Base-by-base conservation (phyloP, 1,139 yeast species). In the Meyerozyma athensensis region DNA sequence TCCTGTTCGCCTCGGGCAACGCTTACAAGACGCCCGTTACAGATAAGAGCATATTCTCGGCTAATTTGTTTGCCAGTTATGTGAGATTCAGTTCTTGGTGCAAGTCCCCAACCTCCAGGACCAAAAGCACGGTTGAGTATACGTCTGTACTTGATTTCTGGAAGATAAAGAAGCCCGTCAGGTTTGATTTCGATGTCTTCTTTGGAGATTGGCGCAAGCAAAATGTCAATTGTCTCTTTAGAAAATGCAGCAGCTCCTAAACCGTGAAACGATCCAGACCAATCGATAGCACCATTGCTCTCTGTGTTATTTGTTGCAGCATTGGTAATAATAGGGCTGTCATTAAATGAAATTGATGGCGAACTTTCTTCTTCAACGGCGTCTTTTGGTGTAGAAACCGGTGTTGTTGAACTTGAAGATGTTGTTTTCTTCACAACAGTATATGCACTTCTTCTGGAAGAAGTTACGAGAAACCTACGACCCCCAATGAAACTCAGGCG, bases 71-170 rank as follows among this genome's bases (percentile, higher is more conserved):
- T 68, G 12, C 70, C 68, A 1, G 95, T 82, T 20, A 92, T 79
- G 38, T 77, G 65, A 0, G 96, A 83, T 47, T 85, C 94, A 0
- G 96, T 83, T 40, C 98, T 68, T 7, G 98, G 97, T 0, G 95
- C 96, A 41, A 92, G 68, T 0, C 98, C 98, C 98, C 98, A 92
- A 1, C 96, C 97, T 18, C 98, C 98, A 2, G 98, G 97, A 2
- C 98, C 98, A 67, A 92, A 90, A 0, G 97, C 95, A 28, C 73
- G 72, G 61, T 90, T 90, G 49, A 92, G 63, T 23, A 89, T 83
- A 35, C 98, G 74, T 45, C 98, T 77, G 57, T 92, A 92, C 56
- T 90, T 89, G 60, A 92, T 92, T 59, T 92, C 98, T 0, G 98
- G 98, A 36, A 92, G 66, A 52, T 87, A 92, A 10, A 92, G 61